Base-by-base conservation (phyloP, 139 green algal species). In the Chlamydomonas incerta region DNA sequence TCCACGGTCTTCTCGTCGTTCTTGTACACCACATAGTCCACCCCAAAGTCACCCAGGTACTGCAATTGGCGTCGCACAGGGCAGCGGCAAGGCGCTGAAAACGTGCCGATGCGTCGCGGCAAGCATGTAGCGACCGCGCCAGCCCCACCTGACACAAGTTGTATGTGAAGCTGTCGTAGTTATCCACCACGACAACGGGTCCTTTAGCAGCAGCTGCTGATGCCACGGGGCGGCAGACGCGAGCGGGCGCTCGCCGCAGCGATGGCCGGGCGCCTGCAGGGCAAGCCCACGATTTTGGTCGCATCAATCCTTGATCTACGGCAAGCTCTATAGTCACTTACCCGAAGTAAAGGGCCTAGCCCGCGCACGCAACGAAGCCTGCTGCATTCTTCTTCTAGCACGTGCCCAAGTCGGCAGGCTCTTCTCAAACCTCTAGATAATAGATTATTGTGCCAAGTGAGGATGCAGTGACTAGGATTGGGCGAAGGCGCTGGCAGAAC, bases 141-240 rank as follows among this genome's bases (percentile, higher is more conserved):
- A 33, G 0, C 33, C 89, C 20, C 34, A 98, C 96, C 94, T 99
- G 97, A 66, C 91, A 98, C 10, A 99, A 85, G 87, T 99, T 99
- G 87, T 99, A 99, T 6, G 97, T 99, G 87, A 99, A 99, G 80
- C 92, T 97, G 83, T 99, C 97, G 87, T 99, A 99, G 92, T 99
- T 99, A 90, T 99, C 97, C 18, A 99, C 92, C 0, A 99, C 92
- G 0, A 99, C 92, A 0, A 99, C 94, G 0, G 94, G 93, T 0
- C 94, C 94, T 47, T 90, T 90, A 21, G 55, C 63, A 31, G 74
- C 74, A n/a, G 71, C 79, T 74, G 68, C 26, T 37, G 63, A 35
- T 41, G 60, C 50, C 20, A 74, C 35, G 34, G 26, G 50, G 13
- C 81, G 77, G 66, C 79, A 28, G 65, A 50, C 41, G 41, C 41